A percentile compares a stretch with the other conserved stretches of the same genome.
Conservation (phyloP, 495 filamentous ascomycete species). For the Elasticomyces elasticus region DNA sequence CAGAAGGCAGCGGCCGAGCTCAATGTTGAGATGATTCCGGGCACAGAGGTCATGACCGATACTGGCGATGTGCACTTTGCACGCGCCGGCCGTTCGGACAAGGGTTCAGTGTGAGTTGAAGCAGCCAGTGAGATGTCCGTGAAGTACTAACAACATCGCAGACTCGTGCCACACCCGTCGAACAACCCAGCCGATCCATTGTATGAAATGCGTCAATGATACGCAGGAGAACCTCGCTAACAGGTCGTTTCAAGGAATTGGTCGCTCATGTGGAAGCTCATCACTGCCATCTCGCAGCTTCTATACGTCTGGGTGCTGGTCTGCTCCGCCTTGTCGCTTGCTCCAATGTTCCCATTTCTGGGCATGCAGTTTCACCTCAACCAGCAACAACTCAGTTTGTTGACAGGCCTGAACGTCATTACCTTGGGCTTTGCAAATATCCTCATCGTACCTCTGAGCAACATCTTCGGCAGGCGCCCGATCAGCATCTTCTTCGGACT, state of each 20-base stretch:
- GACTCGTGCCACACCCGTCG: conserved; percentile 9
- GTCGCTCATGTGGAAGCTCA: conserved; percentile 4
- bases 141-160: not conserved
- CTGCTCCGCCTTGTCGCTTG: conserved; percentile 44
- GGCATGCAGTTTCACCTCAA: conserved; percentile 43
- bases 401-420: conserved; percentile 46
- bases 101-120: conserved; percentile 23
- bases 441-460: conserved; percentile 47
- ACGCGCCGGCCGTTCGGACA: conserved; percentile 42
- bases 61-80: conserved; percentile 11
- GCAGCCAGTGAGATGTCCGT: not conserved
- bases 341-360: conserved; percentile 44
- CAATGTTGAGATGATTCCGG: conserved; percentile 44
- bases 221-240: not conserved
- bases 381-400: conserved; percentile 36
- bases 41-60: conserved; percentile 53
- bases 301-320: conserved; percentile 46
- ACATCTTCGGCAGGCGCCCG: conserved; percentile 43
- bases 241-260: too few species aligned
- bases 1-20: conserved; percentile 28
- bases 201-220: conserved; percentile 27
- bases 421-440: conserved; percentile 50
- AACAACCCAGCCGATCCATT: conserved; percentile 26
- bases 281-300: conserved; percentile 9
- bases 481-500: conserved; percentile 43